phyloP scores from a whole-genome alignment of 768 basidiomycete genomes.

The Boletus sp. region DNA sequence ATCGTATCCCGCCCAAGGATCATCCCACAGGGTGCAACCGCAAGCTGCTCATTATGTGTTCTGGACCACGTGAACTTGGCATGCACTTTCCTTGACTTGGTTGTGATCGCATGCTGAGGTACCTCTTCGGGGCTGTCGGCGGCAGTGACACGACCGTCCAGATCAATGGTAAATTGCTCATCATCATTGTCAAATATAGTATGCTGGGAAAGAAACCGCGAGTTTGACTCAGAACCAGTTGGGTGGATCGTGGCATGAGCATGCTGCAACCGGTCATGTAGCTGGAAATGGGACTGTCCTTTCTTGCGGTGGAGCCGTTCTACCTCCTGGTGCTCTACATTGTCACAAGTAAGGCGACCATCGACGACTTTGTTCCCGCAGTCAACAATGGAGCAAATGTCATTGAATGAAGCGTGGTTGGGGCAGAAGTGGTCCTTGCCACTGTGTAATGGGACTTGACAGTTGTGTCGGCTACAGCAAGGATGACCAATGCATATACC shows the following conservation, averaged over 20 bases:
- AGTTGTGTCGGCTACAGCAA: background rate
- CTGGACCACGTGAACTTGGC: background rate
- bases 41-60: constrained; percentile 7
- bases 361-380: background rate
- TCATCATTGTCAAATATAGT: background rate
- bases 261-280: background rate
- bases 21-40: too few relatives aligned
- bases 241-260: background rate
- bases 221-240: background rate
- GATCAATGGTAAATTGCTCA: background rate
- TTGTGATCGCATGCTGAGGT: background rate
- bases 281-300: constrained; percentile 5
- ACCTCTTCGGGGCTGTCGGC: background rate
- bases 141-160: background rate
- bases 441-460: background rate
- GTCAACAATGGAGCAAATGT: background rate
- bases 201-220: background rate
- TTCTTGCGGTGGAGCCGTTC: background rate
- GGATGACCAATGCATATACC: constrained; percentile 5
- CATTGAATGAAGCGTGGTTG: fast-evolving
- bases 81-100: background rate
- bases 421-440: background rate
- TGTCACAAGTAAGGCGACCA: background rate
- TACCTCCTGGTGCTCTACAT: background rate
- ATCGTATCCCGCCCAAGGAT: background rate